phyloP scores from a whole-genome alignment of 2,329 filamentous ascomycete genomes.

The Pseudogymnoascus sp. region DNA sequence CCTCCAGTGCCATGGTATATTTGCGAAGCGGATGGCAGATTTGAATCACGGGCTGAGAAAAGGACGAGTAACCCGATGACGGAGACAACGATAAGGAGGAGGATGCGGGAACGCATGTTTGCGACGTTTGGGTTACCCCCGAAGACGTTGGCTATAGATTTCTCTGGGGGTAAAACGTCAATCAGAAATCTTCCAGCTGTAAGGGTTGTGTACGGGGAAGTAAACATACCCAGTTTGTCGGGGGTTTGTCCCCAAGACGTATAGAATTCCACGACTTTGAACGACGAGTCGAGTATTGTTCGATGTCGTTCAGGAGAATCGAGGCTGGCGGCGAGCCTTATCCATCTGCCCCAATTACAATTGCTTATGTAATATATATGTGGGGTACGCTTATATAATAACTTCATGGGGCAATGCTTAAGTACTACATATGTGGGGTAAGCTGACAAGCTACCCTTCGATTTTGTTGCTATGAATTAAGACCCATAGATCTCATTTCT shows the following conservation, averaged over 20 bases:
- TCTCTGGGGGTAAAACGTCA: background rate
- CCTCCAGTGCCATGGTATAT: background rate
- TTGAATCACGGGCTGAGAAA: conserved; percentile 1
- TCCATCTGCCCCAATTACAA: background rate
- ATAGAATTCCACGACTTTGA: background rate
- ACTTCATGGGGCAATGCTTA: too few relatives aligned
- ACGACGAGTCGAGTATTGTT: background rate
- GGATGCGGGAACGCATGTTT: background rate
- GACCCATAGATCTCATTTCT: too few relatives aligned
- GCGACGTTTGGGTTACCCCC: background rate
- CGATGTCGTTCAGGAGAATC: conserved; percentile 4
- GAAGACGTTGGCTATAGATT: background rate
- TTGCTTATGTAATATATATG: background rate
- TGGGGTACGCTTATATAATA: background rate
- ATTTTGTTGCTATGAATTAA: too few relatives aligned
- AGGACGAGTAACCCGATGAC: background rate
- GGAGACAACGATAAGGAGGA: background rate
- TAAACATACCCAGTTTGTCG: background rate
- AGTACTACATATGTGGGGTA: too few relatives aligned
- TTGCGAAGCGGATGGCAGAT: background rate
- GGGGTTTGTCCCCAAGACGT: background rate
- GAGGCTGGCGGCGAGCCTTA: background rate
- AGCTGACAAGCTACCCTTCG: too few relatives aligned
- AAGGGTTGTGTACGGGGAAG: background rate
- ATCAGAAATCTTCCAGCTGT: background rate